Percentiles rank a stretch among this genome's conserved stretches.
Evolutionary conservation across 805 yeast species (phyloP).

Genomic region (Yamadazyma paraphyllophila): DNA sequence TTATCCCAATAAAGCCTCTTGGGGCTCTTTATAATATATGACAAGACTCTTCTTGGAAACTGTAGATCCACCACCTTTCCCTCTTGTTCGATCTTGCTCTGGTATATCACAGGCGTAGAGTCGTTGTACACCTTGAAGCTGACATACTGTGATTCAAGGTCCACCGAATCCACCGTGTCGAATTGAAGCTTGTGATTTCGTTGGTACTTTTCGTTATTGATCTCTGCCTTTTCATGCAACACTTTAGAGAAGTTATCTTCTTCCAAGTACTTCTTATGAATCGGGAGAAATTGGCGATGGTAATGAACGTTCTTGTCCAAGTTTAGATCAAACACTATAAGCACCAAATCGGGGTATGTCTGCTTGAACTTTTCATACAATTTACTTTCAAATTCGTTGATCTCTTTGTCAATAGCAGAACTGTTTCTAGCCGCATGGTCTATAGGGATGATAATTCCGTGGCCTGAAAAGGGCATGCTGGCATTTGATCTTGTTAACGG

Average conservation of each 20-base stretch:
- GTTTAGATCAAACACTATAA: conserved; percentile 70
- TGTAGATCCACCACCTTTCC: conserved; percentile 63
- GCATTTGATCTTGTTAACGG: conserved; percentile 61
- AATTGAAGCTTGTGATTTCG: conserved; percentile 46
- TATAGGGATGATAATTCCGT: conserved; percentile 76
- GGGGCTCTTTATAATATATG: conserved; percentile 57
- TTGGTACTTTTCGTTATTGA: conserved; percentile 48
- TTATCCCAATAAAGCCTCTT: conserved; percentile 74
- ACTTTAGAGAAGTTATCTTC: conserved; percentile 41
- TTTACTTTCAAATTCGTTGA: conserved; percentile 44
- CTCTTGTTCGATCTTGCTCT: conserved; percentile 21
- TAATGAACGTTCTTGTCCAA: conserved; percentile 65
- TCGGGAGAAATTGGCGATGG: conserved; percentile 75
- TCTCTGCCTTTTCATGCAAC: conserved; percentile 40
- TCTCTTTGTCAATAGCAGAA: conserved; percentile 35
- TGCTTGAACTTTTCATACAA: conserved; percentile 48
- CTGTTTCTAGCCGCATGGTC: conserved; percentile 54
- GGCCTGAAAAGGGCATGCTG: conserved; percentile 65
- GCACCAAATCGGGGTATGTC: conserved; percentile 39
- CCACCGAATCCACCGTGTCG: conserved; percentile 23
- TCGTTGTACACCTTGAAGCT: conserved; percentile 29
- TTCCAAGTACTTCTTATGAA: conserved; percentile 43
- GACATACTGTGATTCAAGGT: conserved; percentile 33
- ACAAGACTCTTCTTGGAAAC: conserved; percentile 79
- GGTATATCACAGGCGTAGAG: conserved; percentile 17